phyloP scores from a whole-genome alignment of 2,329 filamentous ascomycete species.

The Arthrobotrys pseudoclavata region DNA sequence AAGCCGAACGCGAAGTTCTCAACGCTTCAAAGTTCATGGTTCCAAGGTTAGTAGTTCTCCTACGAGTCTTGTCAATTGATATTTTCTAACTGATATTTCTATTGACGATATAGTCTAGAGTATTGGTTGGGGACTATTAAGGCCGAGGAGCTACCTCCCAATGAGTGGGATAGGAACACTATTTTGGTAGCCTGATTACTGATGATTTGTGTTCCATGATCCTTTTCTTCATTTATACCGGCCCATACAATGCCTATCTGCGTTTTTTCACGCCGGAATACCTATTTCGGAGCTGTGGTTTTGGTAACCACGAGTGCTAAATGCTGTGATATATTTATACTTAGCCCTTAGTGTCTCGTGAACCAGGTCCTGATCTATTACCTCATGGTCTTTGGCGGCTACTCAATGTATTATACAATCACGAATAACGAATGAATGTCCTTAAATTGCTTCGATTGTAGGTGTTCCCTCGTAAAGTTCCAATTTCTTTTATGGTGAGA shows the following conservation, averaged over 20 bases:
- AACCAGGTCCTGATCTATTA: not conserved
- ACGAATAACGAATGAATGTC: not conserved
- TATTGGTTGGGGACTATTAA: slow-evolving; percentile 5
- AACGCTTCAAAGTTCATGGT: not conserved
- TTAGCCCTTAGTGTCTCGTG: not conserved
- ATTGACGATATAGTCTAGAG: not conserved
- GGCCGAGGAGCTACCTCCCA: not conserved
- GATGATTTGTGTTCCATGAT: not conserved
- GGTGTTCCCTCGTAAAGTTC: too few relatives aligned
- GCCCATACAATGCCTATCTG: too few relatives aligned
- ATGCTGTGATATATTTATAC: not conserved
- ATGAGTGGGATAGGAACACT: not conserved
- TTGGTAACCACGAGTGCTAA: not conserved
- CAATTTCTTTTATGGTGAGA: too few relatives aligned
- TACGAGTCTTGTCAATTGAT: too few relatives aligned
- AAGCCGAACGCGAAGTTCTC: not conserved
- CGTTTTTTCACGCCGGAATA: too few relatives aligned
- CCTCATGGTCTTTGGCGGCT: not conserved
- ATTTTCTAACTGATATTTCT: too few relatives aligned
- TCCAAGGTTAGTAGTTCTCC: not conserved
- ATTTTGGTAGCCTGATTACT: not conserved
- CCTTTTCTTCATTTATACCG: not conserved
- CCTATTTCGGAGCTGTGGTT: not conserved
- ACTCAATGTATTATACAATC: not conserved
- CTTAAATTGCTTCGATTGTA: too few relatives aligned